Evolutionary conservation across 2,329 filamentous ascomycete species (phyloP).

Genomic region (Allantophomopsis cytisporea): DNA sequence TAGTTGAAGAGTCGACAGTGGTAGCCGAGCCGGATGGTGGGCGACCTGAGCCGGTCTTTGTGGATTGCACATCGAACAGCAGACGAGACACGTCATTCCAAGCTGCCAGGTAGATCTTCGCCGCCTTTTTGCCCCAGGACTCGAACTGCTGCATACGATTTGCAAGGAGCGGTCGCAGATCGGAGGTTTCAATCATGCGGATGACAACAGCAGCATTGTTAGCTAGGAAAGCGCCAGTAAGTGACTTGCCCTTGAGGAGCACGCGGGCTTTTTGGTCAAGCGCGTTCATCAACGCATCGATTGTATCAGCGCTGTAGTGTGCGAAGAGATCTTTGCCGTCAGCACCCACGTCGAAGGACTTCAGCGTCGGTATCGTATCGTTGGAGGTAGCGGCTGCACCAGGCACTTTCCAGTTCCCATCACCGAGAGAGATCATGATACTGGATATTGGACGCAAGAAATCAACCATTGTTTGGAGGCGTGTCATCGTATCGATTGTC

Average conservation of each 20-base stretch:
- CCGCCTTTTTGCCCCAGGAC: constrained; percentile 77
- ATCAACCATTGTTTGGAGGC: constrained; percentile 73
- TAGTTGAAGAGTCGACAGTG: constrained; percentile 59
- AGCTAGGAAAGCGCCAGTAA: constrained; percentile 78
- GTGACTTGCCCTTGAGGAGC: constrained; percentile 63
- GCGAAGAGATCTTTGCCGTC: constrained; percentile 81
- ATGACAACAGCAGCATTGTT: constrained; percentile 80
- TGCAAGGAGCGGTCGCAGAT: constrained; percentile 60
- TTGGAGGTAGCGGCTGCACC: constrained; percentile 38
- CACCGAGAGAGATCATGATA: constrained; percentile 83
- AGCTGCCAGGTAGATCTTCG: constrained; percentile 66
- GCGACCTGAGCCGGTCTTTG: constrained; percentile 50
- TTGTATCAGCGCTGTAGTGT: constrained; percentile 79
- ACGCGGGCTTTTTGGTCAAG: constrained; percentile 62
- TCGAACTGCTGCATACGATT: constrained; percentile 57
- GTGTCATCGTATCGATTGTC: constrained; percentile 73
- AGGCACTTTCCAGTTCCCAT: constrained; percentile 70
- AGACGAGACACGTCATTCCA: constrained; percentile 81
- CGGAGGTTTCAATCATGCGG: constrained; percentile 69
- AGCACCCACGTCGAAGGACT: constrained; percentile 75
- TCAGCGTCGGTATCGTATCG: constrained; percentile 55
- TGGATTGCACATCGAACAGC: constrained; percentile 86
- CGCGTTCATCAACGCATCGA: constrained; percentile 64
- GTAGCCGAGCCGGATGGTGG: constrained; percentile 58
- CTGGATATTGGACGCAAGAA: constrained; percentile 79